Conservation (phyloP, 176 grass and related monocot genomes). For the Aegilops longissima region DNA sequence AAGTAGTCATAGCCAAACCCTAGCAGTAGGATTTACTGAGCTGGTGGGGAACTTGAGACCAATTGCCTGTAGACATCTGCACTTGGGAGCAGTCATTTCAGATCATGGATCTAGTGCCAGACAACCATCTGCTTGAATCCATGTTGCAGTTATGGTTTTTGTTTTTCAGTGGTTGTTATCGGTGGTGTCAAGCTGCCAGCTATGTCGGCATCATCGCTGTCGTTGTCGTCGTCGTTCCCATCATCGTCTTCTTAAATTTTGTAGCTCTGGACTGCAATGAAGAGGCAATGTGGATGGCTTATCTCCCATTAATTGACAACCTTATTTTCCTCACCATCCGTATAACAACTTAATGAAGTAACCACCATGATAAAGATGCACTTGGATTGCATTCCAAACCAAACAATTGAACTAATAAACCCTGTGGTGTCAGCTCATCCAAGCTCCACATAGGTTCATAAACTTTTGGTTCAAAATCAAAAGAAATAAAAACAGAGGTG, state of each 20-base stretch:
- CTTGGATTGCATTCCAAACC: not conserved
- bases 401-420: not conserved
- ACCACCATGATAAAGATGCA: not conserved
- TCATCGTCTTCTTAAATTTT: not conserved
- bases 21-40: too few relatives aligned
- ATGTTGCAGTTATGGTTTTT: not conserved
- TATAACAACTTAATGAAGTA: not conserved
- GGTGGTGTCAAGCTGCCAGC: not conserved
- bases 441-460: not conserved
- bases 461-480: not conserved
- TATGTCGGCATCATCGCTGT: not conserved
- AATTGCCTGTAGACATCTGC: not conserved
- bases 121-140: not conserved
- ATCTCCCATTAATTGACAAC: not conserved
- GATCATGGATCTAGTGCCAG: not conserved
- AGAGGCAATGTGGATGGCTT: not conserved
- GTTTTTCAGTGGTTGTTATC: not conserved
- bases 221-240: not conserved
- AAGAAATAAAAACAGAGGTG: not conserved
- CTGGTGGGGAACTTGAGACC: not conserved
- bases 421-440: not conserved
- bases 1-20: too few relatives aligned
- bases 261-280: not conserved
- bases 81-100: constrained; percentile 12
- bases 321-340: not conserved